Evolutionary conservation across 805 yeast genomes (phyloP), one percentile per base, ranked within the genome.

Genomic region (Metschnikowia similis): DNA sequence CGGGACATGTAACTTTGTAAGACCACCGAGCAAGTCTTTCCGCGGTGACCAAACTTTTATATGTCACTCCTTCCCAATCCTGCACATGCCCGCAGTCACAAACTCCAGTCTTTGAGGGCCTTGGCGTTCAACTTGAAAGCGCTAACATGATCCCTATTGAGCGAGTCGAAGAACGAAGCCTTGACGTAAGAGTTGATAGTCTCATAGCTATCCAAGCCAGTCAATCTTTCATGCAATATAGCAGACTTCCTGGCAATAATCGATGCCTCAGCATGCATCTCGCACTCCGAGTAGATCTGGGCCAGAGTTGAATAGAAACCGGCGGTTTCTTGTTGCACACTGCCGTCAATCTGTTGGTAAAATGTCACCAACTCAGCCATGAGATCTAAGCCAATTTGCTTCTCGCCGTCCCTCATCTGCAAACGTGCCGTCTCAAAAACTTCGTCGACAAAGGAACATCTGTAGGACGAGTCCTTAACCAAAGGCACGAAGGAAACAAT

Each of bases 311-410:
- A 70, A 61, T 85, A 85, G 34, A 83, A 83, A 46, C 79, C 79
- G 11, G 92, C 89, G 29, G 91, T 87, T 57, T 85, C 89, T 8
- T 85, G 79, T 61, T 91, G 94, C 30, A 92, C 77, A 28, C 76
- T 65, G 30, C 98, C 97, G 59, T 87, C 87, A 30, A 89, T 82
- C 63, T 89, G 96, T 65, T 90, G 96, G 55, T 82, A 81, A 48
- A 89, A 75, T 8, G 85, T 70, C 34, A 88, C 70, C 29, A 94
- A 76, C 65, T 92, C 96, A 30, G 76, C 68, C 56, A 91, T 69
- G 47, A 87, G 75, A 32, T 79, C 75, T 50, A 84, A 63, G 9
- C 91, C 96, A 28, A 80, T 71, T 7, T 79, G 81, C 52, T 60
- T 67, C 32, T 74, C 76, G 31, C 76, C 77, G 29, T 65, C 66